phyloP scores from a whole-genome alignment of 2,329 filamentous ascomycete genomes.

The Ambrosiella cleistominuta region DNA sequence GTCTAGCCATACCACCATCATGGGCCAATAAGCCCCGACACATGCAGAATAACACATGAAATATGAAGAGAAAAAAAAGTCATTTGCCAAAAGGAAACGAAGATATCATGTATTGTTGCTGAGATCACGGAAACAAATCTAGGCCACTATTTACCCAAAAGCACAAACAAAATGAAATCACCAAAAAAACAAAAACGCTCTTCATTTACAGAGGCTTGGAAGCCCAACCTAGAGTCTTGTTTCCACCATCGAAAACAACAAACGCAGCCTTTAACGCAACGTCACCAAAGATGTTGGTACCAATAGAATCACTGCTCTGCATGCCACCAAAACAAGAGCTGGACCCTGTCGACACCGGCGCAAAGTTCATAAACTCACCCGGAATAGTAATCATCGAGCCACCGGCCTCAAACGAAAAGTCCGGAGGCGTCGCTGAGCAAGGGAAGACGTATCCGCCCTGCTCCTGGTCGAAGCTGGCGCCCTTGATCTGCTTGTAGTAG shows the following conservation, averaged over 20 bases:
- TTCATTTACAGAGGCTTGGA: constrained; percentile 4
- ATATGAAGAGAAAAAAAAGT: not conserved
- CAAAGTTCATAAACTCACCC: constrained; percentile 36
- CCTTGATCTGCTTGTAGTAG: constrained; percentile 31
- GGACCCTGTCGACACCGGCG: constrained; percentile 24
- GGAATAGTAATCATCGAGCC: constrained; percentile 39
- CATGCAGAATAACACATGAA: not conserved
- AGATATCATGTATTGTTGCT: not conserved
- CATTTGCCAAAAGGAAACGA: not conserved
- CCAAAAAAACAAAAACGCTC: not conserved
- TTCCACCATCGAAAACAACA: constrained; percentile 38
- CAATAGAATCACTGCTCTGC: constrained; percentile 31
- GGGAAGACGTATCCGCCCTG: constrained; percentile 30
- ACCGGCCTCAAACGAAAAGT: constrained; percentile 38
- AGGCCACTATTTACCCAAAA: not conserved
- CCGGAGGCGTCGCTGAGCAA: constrained; percentile 29
- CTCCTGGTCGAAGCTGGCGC: constrained; percentile 23
- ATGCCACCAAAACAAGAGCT: constrained; percentile 50
- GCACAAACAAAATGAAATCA: not conserved
- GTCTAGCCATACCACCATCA: too few species aligned
- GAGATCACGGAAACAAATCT: not conserved
- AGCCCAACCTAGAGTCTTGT: constrained; percentile 29
- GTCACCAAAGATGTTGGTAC: constrained; percentile 43
- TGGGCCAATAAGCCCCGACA: too few species aligned
- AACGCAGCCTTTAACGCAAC: constrained; percentile 46